These are phyloP conservation scores for Phylloporus gajari DNA, from an alignment of 1,284 basidiomycete genomes.

Conservation along the genomic window DNA sequence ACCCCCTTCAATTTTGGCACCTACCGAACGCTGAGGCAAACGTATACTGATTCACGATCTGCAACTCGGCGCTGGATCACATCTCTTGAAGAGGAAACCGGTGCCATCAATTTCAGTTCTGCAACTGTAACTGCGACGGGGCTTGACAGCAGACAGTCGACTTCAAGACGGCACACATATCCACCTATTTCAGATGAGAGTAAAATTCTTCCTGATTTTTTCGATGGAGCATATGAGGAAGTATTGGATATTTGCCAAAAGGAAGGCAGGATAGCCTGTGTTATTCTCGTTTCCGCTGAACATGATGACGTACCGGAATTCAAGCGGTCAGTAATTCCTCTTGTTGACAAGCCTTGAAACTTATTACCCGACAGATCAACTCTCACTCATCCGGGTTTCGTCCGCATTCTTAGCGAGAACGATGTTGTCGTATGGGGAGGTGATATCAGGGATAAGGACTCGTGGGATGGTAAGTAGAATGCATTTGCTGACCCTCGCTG, in stretches of 20 bases:
- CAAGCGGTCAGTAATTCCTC: slow-evolving; percentile 66
- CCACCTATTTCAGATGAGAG: slow-evolving; percentile 48
- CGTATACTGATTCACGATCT: slow-evolving; percentile 53
- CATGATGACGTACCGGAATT: slow-evolving; percentile 91
- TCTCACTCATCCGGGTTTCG: slow-evolving; percentile 74
- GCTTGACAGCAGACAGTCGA: slow-evolving; percentile 37
- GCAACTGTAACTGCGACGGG: slow-evolving; percentile 53
- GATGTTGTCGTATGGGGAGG: slow-evolving; percentile 80
- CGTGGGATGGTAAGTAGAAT: slow-evolving; percentile 77
- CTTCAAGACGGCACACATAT: slow-evolving; percentile 37
- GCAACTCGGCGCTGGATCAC: slow-evolving; percentile 79
- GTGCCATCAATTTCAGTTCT: slow-evolving; percentile 66
- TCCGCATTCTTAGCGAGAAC: slow-evolving; percentile 66
- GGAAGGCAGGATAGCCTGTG: slow-evolving; percentile 80
- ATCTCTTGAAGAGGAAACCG: slow-evolving; percentile 83
- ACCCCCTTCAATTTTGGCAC: slow-evolving; percentile 52
- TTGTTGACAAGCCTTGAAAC: background rate
- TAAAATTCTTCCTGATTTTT: slow-evolving; percentile 82
- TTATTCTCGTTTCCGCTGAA: slow-evolving; percentile 89
- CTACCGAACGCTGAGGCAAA: slow-evolving; percentile 51
- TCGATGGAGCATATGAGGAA: slow-evolving; percentile 84
- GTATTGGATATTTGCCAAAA: slow-evolving; percentile 77
- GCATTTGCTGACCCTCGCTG: background rate
- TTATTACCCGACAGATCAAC: slow-evolving; percentile 64
- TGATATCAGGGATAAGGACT: slow-evolving; percentile 82